phyloP scores from a whole-genome alignment of 2,329 filamentous ascomycete genomes.

The Clonostachys rosea region DNA sequence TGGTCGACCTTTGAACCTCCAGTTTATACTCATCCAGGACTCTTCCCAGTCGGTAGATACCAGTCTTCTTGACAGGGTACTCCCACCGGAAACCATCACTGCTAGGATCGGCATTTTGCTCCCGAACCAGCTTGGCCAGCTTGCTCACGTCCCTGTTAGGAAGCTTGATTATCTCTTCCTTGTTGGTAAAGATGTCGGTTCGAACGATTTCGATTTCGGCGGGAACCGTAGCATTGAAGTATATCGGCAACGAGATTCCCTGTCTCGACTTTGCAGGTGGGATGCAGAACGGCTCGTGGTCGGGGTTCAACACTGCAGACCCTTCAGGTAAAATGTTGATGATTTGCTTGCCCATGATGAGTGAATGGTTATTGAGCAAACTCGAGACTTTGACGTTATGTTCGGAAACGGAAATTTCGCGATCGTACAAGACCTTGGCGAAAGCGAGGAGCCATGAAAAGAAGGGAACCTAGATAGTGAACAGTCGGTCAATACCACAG shows the following conservation, averaged over 20 bases:
- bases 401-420: constrained; percentile 91
- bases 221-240: constrained; percentile 89
- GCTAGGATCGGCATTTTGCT: constrained; percentile 59
- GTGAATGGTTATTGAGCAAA: constrained; percentile 85
- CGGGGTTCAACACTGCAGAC: constrained; percentile 84
- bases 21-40: constrained; percentile 93
- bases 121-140: constrained; percentile 64
- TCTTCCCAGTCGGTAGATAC: constrained; percentile 78
- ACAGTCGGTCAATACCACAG: not conserved
- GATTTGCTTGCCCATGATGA: constrained; percentile 94
- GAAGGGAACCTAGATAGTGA: constrained; percentile 57
- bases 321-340: constrained; percentile 97
- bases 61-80: constrained; percentile 77
- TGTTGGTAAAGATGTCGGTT: constrained; percentile 75
- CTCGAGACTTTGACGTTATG: constrained; percentile 82
- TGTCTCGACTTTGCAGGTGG: constrained; percentile 43
- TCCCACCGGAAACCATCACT: constrained; percentile 62
- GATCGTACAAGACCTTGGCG: constrained; percentile 81
- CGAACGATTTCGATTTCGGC: constrained; percentile 85
- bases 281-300: constrained; percentile 77
- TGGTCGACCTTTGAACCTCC: constrained; percentile 73
- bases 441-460: constrained; percentile 68
- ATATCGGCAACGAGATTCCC: constrained; percentile 69
- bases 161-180: constrained; percentile 76
- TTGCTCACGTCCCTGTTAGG: constrained; percentile 68